Base-by-base conservation (phyloP, 2,329 filamentous ascomycete genomes). In the Venturia effusa region DNA sequence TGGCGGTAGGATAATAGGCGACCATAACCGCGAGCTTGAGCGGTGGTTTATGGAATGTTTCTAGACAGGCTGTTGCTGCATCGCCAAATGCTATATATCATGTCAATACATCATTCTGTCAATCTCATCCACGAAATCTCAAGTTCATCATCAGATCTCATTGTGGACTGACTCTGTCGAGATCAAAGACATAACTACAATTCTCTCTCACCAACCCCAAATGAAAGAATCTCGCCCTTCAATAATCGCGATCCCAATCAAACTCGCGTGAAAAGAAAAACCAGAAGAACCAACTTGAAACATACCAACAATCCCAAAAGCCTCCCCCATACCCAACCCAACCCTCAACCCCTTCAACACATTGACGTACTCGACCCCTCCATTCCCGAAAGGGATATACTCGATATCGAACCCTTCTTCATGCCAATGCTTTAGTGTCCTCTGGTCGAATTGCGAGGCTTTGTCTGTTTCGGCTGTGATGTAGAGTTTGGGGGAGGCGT, bases 291-390 rank as follows among this genome's bases (percentile, higher is more conserved):
- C 11, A 45, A n/a, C 34, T 37, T 11, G 40, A 15, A 63, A 67
- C 73, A 65, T 78, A 86, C 84, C 83, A 71, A 87, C 79, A 67
- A 87, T 81, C 3, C 80, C 84, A 72, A 85, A 88, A 65, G 81
- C 80, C 70, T 85, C 84, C n/a, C 78, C 78, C 37, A 66, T 43
- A 19, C 32, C 27, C 60, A 65, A 17, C 8, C 43, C 62, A 4
- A 55, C 48, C 30, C 84, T 83, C 41, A 86, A 76, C 17, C 79
- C 76, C 67, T 85, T 80, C 64, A 87, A 69, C 62, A 73, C 73
- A 59, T 75, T 71, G n/a, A 78, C 73, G 61, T 79, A 80, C 57
- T 74, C 73, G 64, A 76, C 74, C 22, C 81, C 80, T 19, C 81
- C 79, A 43, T 81, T 79, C 7, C 76, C 74, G 66, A 79, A 71